These are phyloP conservation scores for Acrocalymma vagum DNA, from an alignment of 2,329 filamentous ascomycete species.

Conservation along the genomic window DNA sequence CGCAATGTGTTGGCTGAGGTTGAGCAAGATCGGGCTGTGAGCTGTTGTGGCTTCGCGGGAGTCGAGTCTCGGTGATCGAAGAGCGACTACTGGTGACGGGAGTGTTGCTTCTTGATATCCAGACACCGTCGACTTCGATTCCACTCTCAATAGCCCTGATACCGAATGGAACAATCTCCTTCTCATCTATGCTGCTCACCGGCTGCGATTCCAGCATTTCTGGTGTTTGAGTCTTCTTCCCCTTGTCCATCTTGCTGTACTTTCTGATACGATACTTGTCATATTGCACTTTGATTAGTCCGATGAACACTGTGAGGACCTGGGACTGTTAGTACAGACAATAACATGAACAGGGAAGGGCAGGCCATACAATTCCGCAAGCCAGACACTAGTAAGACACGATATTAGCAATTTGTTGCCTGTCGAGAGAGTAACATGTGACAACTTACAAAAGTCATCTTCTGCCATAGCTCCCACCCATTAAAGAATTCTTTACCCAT, in stretches of 20 bases:
- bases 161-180: constrained; percentile 81
- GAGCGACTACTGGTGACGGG: constrained; percentile 46
- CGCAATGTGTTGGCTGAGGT: too few species aligned
- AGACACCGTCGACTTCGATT: constrained; percentile 83
- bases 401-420: constrained; percentile 36
- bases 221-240: constrained; percentile 56
- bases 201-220: constrained; percentile 72
- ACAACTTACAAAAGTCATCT: constrained; percentile 83
- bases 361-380: constrained; percentile 66
- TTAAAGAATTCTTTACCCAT: constrained; percentile 53
- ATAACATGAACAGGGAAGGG: not conserved
- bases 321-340: constrained; percentile 45
- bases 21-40: constrained; percentile 44
- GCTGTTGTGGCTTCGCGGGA: constrained; percentile 38
- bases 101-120: constrained; percentile 58
- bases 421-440: constrained; percentile 1
- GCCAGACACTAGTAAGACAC: constrained; percentile 71
- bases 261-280: constrained; percentile 52
- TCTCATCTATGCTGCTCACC: constrained; percentile 62
- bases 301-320: constrained; percentile 72
- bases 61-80: constrained; percentile 41
- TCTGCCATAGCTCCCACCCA: constrained; percentile 82
- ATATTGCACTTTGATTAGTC: constrained; percentile 69
- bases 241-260: constrained; percentile 50
- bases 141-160: constrained; percentile 85